Evolutionary conservation across 768 basidiomycete species (phyloP), one percentile per base, ranked within the genome.

Genomic region (Naganishia onofrii): DNA sequence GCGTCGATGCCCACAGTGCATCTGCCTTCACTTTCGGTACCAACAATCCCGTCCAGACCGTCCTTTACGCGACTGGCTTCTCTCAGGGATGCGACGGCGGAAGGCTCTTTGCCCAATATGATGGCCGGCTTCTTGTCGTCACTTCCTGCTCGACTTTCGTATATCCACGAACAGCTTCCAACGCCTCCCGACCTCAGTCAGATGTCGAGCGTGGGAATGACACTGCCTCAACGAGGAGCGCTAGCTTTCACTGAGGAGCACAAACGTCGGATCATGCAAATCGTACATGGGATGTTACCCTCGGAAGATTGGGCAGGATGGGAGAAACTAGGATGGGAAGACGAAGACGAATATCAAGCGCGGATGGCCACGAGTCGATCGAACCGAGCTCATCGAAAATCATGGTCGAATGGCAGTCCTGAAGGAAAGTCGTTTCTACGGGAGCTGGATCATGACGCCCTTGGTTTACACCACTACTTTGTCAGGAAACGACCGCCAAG

Each of bases 291-390:
- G 4, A 48, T 78, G 2, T 67, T 80, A n/a, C 79, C 79, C 3
- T 77, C 76, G 0, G 79, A 80, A 52, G 77, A 80, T 36, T 80
- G 79, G 79, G 76, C 74, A 58, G 79, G 79, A 32, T 80, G 79
- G 79, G 78, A 80, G 66, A 70, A 69, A 42, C 67, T 80, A 32
- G 79, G 79, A 3, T 80, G 79, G 79, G 78, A 78, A 67, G 79
- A 79, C 28, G 73, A 72, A 51, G 73, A 73, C 32, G 67, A 71
- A 17, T 66, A 76, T 46, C 69, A 71, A 66, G 52, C 28, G 23
- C 60, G 60, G 10, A 63, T 63, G 26, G 13, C 60, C 9, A 34
- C 19, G 60, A 42, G 38, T 29, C 60, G 42, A 10, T n/a, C 60
- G 13, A 44, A 29, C 28, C 65, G 60, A 26, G 67, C 38, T 26